phyloP scores from a whole-genome alignment of 345 rosid species.

The Xanthoceras sorbifolium region DNA sequence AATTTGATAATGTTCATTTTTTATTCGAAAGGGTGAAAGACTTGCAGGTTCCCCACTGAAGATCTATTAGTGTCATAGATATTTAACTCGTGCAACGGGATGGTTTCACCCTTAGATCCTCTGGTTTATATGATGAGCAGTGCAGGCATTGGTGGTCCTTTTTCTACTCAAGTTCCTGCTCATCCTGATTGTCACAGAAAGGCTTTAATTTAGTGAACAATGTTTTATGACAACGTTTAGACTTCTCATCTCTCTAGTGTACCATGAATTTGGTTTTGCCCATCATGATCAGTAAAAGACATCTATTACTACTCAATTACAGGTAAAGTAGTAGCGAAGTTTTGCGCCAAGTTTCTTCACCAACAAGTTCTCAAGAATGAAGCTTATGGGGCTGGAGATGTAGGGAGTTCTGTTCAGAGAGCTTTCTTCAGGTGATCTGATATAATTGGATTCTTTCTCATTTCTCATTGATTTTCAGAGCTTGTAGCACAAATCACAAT shows the following conservation, averaged over 20 bases:
- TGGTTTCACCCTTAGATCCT: not conserved
- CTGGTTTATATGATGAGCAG: not conserved
- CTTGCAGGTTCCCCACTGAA: too few species aligned
- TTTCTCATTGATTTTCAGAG: not conserved
- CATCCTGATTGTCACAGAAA: not conserved
- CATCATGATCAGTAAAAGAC: not conserved
- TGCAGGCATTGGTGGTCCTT: not conserved
- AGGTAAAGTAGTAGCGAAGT: slow-evolving; percentile 96
- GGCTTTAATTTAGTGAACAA: not conserved
- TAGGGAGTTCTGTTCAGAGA: slow-evolving; percentile 67
- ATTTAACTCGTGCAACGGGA: not conserved
- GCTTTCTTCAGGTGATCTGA: slow-evolving; percentile 74
- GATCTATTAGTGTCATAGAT: not conserved
- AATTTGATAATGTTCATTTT: too few species aligned
- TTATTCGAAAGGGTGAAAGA: too few species aligned
- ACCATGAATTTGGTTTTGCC: not conserved
- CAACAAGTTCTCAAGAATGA: slow-evolving; percentile 75
- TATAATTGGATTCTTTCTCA: not conserved
- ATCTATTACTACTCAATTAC: slow-evolving; percentile 22
- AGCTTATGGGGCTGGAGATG: slow-evolving; percentile 73
- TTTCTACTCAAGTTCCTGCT: not conserved
- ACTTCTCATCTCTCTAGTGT: not conserved
- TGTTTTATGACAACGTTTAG: too few species aligned
- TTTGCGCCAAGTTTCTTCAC: slow-evolving; percentile 90
- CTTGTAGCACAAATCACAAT: not conserved